Conservation (phyloP, 2,329 filamentous ascomycete genomes). For the Leptographium galeiforme region DNA sequence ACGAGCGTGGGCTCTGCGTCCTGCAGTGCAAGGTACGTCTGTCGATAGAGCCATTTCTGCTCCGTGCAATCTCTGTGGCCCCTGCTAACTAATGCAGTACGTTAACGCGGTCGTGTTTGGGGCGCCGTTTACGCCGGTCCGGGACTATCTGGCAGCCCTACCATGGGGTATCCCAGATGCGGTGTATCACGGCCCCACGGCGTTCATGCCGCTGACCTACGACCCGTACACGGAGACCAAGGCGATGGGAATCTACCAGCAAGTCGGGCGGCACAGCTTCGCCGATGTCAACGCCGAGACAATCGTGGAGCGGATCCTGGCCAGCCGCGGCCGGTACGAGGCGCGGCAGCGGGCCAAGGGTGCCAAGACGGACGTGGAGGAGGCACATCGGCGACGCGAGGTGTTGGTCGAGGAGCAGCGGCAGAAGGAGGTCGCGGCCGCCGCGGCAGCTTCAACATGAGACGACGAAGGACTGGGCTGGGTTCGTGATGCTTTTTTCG, state of each 20-base stretch:
- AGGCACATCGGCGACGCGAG: slow-evolving; percentile 48
- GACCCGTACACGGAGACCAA: slow-evolving; percentile 74
- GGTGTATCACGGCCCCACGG: slow-evolving; percentile 93
- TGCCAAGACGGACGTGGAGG: slow-evolving; percentile 68
- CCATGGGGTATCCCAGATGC: slow-evolving; percentile 63
- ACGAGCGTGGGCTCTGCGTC: slow-evolving; percentile 88
- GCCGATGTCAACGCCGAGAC: slow-evolving; percentile 81
- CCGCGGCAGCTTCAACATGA: background rate
- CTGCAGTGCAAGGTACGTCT: slow-evolving; percentile 72
- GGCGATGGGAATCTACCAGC: slow-evolving; percentile 67
- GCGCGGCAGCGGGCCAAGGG: slow-evolving; percentile 83
- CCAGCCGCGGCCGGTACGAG: slow-evolving; percentile 76
- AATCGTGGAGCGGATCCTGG: slow-evolving; percentile 83
- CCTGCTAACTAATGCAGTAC: slow-evolving; percentile 41
- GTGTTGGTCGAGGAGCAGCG: slow-evolving; percentile 45
- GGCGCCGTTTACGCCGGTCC: slow-evolving; percentile 76
- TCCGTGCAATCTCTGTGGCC: background rate
- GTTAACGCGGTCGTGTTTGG: slow-evolving; percentile 79
- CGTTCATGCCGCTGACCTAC: slow-evolving; percentile 70
- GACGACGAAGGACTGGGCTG: too few relatives aligned
- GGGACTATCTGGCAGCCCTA: slow-evolving; percentile 59
- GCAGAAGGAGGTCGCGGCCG: slow-evolving; percentile 25
- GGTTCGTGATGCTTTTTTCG: background rate
- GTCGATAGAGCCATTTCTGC: background rate
- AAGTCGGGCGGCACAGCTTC: slow-evolving; percentile 67